Evolutionary conservation across 192 early-diverging fungal genomes (phyloP), one percentile per base, ranked within the genome.

Genomic region (Backusella mclennaniae): DNA sequence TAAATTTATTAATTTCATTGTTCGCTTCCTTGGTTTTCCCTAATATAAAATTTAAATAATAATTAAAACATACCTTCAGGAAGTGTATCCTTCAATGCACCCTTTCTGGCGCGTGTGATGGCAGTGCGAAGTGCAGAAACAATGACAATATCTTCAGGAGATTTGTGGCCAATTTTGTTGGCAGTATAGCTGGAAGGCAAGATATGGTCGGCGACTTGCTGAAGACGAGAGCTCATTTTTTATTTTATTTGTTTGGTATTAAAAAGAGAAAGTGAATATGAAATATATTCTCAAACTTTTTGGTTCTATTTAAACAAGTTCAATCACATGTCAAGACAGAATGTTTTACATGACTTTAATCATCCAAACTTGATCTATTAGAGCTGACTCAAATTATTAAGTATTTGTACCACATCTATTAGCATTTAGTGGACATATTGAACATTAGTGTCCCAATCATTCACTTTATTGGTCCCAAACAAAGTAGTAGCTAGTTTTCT

Each of bases 81-180:
- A 29, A 94, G 91, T 66, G 95, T 93, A 78, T 97, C 97, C 84
- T 93, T 95, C 92, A 98, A 96, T 23, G 85, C 90, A 68, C 97
- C 97, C 86, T 95, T 95, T 81, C 93, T 91, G n/a, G 93, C 96
- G 74, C 94, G 93, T 75, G 92, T 93, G 52, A 98, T 93, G 31
- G 96, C 89, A 12, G 95, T 94, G 77, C 97, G 95, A 74, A 95
- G 86, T 19, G 97, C 97, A 7, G 91, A 86, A 73, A 97, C 94
- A 71, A 98, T 96, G 4, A 98, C 97, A 5, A 98, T 89, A 83
- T 98, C 97, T 75, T 98, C 94, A 52, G 93, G 92, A 75, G 83
- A 87, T 89, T 97, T 95, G 80, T 86, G 85, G 78, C 90, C 90
- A n/a, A 91, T 75, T 77, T 87, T 85, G 35, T 89, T 90, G 80